phyloP scores from a whole-genome alignment of 495 filamentous ascomycete genomes.

The Glutinoglossum americanum region DNA sequence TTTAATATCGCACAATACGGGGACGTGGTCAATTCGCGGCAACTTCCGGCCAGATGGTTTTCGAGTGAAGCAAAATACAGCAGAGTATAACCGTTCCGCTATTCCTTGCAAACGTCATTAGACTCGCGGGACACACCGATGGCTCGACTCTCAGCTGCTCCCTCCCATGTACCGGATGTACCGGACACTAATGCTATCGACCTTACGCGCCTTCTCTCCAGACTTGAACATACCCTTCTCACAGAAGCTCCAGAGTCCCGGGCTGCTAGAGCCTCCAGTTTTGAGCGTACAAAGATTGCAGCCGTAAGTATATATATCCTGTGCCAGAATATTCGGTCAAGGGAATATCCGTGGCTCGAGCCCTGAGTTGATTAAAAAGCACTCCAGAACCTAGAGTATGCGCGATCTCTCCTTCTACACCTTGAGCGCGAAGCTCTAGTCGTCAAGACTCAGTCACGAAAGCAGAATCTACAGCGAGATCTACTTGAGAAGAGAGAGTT shows the following conservation, averaged over 20 bases:
- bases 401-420: constrained; percentile 47
- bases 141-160: neutral
- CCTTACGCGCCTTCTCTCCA: constrained; percentile 48
- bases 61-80: neutral
- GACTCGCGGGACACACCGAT: neutral
- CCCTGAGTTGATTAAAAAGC: neutral
- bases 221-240: constrained; percentile 52
- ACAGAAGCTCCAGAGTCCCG: constrained; percentile 38
- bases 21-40: neutral
- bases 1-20: too few relatives aligned
- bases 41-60: neutral
- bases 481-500: constrained; percentile 39
- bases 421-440: constrained; percentile 51
- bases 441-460: constrained; percentile 40
- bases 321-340: too few relatives aligned
- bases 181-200: constrained; percentile 26
- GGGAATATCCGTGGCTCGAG: neutral
- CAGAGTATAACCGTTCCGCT: neutral
- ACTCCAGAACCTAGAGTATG: constrained; percentile 56
- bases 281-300: constrained; percentile 45
- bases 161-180: neutral
- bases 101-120: neutral
- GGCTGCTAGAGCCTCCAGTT: constrained; percentile 37
- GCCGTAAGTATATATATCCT: constrained; percentile 37
- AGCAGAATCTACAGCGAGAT: constrained; percentile 43